These are phyloP conservation scores for Evansstolkia leycettana DNA, from an alignment of 495 filamentous ascomycete species.

Conservation along the genomic window DNA sequence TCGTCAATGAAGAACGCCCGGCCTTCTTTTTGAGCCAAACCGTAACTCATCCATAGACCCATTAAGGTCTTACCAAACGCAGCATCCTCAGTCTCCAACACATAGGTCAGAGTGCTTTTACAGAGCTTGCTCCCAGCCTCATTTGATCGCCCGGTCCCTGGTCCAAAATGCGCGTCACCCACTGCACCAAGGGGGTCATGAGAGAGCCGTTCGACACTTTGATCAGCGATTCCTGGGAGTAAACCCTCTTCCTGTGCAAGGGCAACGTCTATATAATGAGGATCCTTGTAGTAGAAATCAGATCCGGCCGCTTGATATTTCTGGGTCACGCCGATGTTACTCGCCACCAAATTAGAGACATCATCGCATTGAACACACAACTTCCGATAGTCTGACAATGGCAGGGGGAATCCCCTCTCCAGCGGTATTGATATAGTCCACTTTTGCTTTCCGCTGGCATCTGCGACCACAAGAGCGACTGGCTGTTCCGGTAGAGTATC, in stretches of 20 bases:
- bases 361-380: slow-evolving; percentile 48
- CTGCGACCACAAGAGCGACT: slow-evolving; percentile 45
- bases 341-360: slow-evolving; percentile 36
- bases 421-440: slow-evolving; percentile 64
- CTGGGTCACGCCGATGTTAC: slow-evolving; percentile 9
- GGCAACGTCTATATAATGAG: slow-evolving; percentile 52
- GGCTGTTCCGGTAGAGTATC: slow-evolving; percentile 40
- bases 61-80: slow-evolving; percentile 59
- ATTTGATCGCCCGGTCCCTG: slow-evolving; percentile 2
- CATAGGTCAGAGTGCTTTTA: slow-evolving; percentile 53
- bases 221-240: slow-evolving; percentile 19
- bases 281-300: slow-evolving; percentile 45
- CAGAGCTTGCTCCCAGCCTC: slow-evolving; percentile 35
- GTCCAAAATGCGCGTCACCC: background rate
- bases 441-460: slow-evolving; percentile 26
- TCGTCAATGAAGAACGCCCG: slow-evolving; percentile 68
- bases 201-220: background rate
- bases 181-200: background rate
- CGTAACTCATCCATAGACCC: slow-evolving; percentile 66
- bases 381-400: slow-evolving; percentile 41
- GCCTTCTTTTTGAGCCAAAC: slow-evolving; percentile 54
- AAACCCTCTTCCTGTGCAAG: slow-evolving; percentile 48
- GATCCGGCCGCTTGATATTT: slow-evolving; percentile 15
- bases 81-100: slow-evolving; percentile 53
- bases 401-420: slow-evolving; percentile 43